phyloP scores from a whole-genome alignment of 1,139 yeast genomes.

The Geotrichum phurueaensis region DNA sequence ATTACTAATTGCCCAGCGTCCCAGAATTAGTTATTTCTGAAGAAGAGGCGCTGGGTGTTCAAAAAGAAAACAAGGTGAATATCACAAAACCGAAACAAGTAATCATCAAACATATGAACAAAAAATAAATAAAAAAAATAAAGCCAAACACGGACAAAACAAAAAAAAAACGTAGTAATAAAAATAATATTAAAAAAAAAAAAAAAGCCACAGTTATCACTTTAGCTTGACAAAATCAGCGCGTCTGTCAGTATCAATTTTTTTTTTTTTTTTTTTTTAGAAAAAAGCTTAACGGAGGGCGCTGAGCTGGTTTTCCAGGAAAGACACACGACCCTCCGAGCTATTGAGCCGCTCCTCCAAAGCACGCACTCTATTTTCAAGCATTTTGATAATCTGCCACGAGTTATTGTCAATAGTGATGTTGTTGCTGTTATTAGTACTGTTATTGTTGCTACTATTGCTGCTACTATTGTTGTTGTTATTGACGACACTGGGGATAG shows the following conservation, averaged over 20 bases:
- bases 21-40: no score
- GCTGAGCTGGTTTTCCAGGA: conserved; percentile 21
- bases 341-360: conserved; percentile 32
- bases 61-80: not conserved
- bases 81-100: not conserved
- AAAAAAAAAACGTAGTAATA: not conserved
- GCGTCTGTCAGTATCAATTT: not conserved
- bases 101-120: not conserved
- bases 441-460: not conserved
- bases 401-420: not conserved
- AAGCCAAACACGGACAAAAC: not conserved
- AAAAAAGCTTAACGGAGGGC: not conserved
- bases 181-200: not conserved
- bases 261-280: not conserved
- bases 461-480: not conserved
- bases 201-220: not conserved
- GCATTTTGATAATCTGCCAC: conserved; percentile 15
- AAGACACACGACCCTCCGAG: conserved; percentile 31
- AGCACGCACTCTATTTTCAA: conserved; percentile 31
- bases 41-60: no score
- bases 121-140: not conserved
- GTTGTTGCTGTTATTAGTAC: not conserved
- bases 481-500: not conserved
- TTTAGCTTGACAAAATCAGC: not conserved
- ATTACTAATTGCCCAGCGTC: no score